phyloP scores from a whole-genome alignment of 83 land plant species.

The Thuja plicata region DNA sequence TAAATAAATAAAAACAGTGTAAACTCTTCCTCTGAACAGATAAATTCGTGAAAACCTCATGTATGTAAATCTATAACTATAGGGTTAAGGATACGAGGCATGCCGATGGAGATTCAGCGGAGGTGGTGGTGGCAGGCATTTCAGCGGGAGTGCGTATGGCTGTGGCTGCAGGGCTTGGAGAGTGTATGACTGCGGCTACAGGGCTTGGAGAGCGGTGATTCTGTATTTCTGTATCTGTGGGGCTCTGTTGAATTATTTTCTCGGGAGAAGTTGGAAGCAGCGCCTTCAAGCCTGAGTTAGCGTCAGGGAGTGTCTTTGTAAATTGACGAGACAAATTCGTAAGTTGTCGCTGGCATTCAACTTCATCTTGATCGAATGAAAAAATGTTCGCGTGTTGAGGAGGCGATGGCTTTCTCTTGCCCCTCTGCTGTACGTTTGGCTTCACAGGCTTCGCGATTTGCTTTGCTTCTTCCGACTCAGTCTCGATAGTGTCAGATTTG shows the following conservation, averaged over 20 bases:
- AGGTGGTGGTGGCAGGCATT: background rate
- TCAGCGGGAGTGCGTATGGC: no score
- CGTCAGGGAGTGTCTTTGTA: background rate
- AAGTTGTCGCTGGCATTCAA: background rate
- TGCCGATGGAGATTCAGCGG: background rate
- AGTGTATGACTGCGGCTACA: background rate
- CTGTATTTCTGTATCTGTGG: background rate
- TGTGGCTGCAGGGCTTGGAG: background rate
- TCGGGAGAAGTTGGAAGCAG: background rate
- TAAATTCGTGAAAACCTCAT: background rate
- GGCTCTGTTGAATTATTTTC: background rate
- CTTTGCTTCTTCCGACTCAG: background rate
- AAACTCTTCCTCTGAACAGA: no score
- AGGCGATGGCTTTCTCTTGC: background rate
- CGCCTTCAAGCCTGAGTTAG: background rate
- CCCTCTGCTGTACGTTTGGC: background rate
- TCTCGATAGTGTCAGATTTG: conserved; percentile 8
- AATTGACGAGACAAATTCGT: background rate
- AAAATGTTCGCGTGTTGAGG: background rate
- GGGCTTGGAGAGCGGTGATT: background rate
- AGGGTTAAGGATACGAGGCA: background rate
- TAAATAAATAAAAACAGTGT: no score
- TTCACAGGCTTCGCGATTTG: background rate
- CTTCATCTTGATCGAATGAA: conserved; percentile 10
- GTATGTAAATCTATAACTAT: background rate